These are phyloP conservation scores for Curvularia verruculosa DNA, from an alignment of 2,329 filamentous ascomycete species.

Conservation along the genomic window DNA sequence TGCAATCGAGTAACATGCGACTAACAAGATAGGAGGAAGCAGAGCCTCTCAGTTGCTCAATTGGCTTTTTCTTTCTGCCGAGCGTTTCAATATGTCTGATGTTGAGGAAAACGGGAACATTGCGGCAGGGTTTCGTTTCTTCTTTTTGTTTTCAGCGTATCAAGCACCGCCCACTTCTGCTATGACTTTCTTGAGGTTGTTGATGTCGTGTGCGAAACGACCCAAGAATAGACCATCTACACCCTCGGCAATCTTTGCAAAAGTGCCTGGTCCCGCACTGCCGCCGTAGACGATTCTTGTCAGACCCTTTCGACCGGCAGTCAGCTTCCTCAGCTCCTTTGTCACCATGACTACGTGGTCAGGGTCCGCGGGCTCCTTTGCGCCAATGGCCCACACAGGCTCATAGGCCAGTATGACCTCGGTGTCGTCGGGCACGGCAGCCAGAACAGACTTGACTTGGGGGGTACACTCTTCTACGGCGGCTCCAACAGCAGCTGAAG, in stretches of 20 bases:
- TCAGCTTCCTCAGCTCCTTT: constrained; percentile 64
- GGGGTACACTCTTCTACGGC: constrained; percentile 70
- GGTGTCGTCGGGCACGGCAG: constrained; percentile 64
- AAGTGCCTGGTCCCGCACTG: constrained; percentile 80
- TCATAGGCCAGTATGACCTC: constrained; percentile 84
- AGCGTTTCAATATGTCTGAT: background rate
- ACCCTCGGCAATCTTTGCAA: constrained; percentile 67
- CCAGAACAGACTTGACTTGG: constrained; percentile 70
- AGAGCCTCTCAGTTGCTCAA: background rate
- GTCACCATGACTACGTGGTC: constrained; percentile 76
- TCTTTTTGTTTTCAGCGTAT: constrained; percentile 1
- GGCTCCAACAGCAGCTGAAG: constrained; percentile 57
- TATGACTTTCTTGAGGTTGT: constrained; percentile 73
- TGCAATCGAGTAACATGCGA: background rate
- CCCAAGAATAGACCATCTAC: constrained; percentile 84
- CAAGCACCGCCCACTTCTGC: constrained; percentile 66
- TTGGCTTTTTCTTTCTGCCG: background rate
- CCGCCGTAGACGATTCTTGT: constrained; percentile 81
- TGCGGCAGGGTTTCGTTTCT: too few species aligned
- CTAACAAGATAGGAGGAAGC: constrained; percentile 1
- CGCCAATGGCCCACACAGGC: constrained; percentile 88
- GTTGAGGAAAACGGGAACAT: background rate
- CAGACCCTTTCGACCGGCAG: constrained; percentile 59
- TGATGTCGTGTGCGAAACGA: constrained; percentile 78
- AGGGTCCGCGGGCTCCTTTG: constrained; percentile 70